Percentiles rank a stretch among this genome's conserved stretches.
Conservation (phyloP, 805 yeast genomes). For the Nakazawaea ambrosiae region DNA sequence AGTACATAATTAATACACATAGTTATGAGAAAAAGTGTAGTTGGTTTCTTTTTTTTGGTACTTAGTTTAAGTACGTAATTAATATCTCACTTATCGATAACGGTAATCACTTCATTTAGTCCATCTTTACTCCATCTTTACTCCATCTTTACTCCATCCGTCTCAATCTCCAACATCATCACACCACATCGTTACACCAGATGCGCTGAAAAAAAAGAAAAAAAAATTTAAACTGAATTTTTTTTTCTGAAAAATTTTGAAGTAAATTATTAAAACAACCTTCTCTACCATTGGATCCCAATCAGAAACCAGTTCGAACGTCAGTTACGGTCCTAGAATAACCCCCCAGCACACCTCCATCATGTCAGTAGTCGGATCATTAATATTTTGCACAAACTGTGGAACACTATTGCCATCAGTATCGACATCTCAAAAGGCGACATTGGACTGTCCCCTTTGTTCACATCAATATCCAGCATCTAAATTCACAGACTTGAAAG, state of each 20-base stretch:
- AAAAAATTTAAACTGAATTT: not conserved
- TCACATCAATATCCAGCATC: conserved; percentile 30
- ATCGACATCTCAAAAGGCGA: conserved; percentile 24
- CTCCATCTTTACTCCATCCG: not conserved
- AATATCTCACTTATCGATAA: no score
- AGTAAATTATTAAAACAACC: not conserved
- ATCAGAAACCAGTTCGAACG: no score
- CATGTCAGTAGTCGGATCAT: conserved; percentile 94
- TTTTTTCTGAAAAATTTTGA: not conserved
- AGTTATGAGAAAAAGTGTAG: not conserved
- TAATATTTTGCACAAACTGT: conserved; percentile 89
- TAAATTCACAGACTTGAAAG: conserved; percentile 72
- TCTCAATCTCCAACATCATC: not conserved
- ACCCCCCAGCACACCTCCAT: no score
- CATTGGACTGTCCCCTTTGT: conserved; percentile 53
- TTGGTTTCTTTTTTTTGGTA: not conserved
- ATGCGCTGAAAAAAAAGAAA: conserved; percentile 5
- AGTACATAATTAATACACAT: not conserved
- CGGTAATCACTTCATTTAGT: no score
- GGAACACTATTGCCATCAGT: conserved; percentile 82
- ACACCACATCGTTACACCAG: no score
- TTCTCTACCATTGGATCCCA: not conserved
- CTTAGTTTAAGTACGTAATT: not conserved
- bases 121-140: no score
- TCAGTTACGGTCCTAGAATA: no score